Conservation (phyloP, 1,139 yeast species). For the Chernovozyma sophiae-reginae region DNA sequence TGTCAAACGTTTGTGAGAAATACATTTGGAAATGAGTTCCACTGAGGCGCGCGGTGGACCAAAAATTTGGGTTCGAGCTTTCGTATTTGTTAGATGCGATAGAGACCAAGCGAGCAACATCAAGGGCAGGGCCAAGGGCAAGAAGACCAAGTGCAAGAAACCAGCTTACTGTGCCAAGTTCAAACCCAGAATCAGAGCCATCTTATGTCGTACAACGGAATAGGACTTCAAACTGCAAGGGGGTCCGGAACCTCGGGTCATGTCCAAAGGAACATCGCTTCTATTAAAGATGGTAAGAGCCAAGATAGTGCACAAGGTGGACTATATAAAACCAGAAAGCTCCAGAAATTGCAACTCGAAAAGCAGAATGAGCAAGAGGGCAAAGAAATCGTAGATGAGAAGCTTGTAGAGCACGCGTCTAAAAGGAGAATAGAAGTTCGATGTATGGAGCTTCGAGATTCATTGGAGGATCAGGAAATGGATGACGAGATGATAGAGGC, state of each 20-base stretch:
- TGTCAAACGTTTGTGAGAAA: too few species aligned
- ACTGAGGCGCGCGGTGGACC: too few species aligned
- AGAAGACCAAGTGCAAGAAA: too few species aligned
- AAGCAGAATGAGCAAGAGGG: slow-evolving; percentile 16
- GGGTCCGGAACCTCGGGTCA: slow-evolving; percentile 76
- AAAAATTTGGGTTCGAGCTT: too few species aligned
- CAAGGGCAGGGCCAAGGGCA: too few species aligned
- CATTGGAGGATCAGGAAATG: slow-evolving; percentile 48
- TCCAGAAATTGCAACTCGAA: slow-evolving; percentile 13
- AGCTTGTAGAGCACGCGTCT: slow-evolving; percentile 41
- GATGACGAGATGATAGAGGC: slow-evolving; percentile 13
- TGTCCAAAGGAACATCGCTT: slow-evolving; percentile 49
- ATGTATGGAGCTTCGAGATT: slow-evolving; percentile 53
- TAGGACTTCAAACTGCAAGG: slow-evolving; percentile 60
- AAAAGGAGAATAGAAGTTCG: slow-evolving; percentile 49
- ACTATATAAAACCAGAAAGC: slow-evolving; percentile 29
- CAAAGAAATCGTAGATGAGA: slow-evolving; percentile 11
- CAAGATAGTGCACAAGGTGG: slow-evolving; percentile 20
- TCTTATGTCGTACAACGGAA: slow-evolving; percentile 66
- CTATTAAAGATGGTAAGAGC: slow-evolving; percentile 14
- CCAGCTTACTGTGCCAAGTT: too few species aligned
- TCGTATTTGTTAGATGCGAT: too few species aligned
- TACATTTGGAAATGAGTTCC: too few species aligned
- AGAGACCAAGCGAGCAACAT: too few species aligned
- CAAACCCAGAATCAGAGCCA: too few species aligned